Conservation (phyloP, 2,329 filamentous ascomycete species). For the Neonectria coccinea region DNA sequence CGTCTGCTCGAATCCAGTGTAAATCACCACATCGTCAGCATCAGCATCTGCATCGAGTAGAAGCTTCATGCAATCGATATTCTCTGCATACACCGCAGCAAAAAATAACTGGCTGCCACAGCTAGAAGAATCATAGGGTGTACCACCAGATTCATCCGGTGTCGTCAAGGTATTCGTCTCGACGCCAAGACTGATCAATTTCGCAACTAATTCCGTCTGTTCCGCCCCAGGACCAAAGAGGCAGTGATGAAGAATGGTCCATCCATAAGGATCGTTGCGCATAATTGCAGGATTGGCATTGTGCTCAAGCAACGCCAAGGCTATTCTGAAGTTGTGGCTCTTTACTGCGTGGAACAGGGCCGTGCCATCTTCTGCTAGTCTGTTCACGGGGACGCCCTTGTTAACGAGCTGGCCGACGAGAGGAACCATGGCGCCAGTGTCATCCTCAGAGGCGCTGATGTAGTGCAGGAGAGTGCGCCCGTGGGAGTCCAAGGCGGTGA, state of each 20-base stretch:
- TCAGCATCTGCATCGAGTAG: slow-evolving; percentile 23
- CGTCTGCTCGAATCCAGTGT: neutral
- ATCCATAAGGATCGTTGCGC: slow-evolving; percentile 9
- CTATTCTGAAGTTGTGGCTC: neutral
- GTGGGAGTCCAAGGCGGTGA: slow-evolving; percentile 7
- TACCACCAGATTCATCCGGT: neutral
- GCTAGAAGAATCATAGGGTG: neutral
- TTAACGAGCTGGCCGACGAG: slow-evolving; percentile 13
- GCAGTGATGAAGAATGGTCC: slow-evolving; percentile 25
- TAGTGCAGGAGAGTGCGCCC: slow-evolving; percentile 21
- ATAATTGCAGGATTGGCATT: slow-evolving; percentile 25
- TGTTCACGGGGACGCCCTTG: slow-evolving; percentile 14
- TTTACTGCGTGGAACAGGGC: slow-evolving; percentile 9
- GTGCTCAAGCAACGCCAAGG: slow-evolving; percentile 9
- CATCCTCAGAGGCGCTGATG: neutral
- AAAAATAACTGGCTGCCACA: slow-evolving; percentile 27
- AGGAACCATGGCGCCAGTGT: neutral
- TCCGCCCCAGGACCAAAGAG: slow-evolving; percentile 4
- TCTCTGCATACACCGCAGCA: slow-evolving; percentile 5
- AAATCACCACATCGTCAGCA: neutral
- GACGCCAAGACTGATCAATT: slow-evolving; percentile 16
- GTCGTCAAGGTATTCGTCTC: slow-evolving; percentile 12
- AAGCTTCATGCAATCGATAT: slow-evolving; percentile 8
- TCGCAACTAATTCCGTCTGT: slow-evolving; percentile 2
- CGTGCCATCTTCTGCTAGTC: slow-evolving; percentile 4